Conservation (phyloP, 768 basidiomycete species). For the Russula sp. region DNA sequence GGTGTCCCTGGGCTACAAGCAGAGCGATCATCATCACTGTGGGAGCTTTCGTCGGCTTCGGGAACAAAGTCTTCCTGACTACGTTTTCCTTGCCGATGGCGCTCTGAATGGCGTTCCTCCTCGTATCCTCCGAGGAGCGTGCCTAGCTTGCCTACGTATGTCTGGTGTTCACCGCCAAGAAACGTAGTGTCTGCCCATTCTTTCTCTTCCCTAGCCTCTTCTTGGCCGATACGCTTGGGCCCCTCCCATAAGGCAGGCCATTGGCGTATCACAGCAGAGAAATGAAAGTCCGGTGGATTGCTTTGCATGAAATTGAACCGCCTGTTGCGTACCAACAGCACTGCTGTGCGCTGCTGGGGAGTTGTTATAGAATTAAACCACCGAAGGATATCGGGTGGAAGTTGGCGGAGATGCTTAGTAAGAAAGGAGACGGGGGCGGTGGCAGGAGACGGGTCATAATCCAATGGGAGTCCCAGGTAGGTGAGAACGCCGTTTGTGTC, state of each 20-base stretch:
- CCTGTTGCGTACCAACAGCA: constrained; percentile 69
- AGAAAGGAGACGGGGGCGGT: constrained; percentile 63
- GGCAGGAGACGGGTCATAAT: constrained; percentile 60
- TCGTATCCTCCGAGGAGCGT: constrained; percentile 66
- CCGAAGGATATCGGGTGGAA: constrained; percentile 62
- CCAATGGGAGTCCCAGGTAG: constrained; percentile 56
- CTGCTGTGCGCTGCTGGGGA: constrained; percentile 62
- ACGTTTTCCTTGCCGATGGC: constrained; percentile 48
- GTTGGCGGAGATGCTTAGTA: constrained; percentile 50
- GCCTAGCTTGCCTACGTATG: constrained; percentile 69
- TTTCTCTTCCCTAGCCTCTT: constrained; percentile 63
- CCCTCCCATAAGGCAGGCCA: constrained; percentile 75
- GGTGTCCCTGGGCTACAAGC: constrained; percentile 41
- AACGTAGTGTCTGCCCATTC: constrained; percentile 66
- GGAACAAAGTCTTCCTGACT: constrained; percentile 52
- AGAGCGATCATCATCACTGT: constrained; percentile 44
- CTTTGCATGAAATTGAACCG: constrained; percentile 59
- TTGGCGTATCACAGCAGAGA: constrained; percentile 48
- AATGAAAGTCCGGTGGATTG: constrained; percentile 54
- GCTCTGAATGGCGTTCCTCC: constrained; percentile 71
- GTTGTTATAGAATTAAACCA: constrained; percentile 45
- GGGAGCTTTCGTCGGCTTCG: constrained; percentile 61
- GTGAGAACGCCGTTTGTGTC: constrained; percentile 38
- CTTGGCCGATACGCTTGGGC: constrained; percentile 45
- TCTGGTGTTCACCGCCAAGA: constrained; percentile 48